These are phyloP conservation scores for Pleurotus djamor DNA, from an alignment of 768 basidiomycete species.

Conservation along the genomic window DNA sequence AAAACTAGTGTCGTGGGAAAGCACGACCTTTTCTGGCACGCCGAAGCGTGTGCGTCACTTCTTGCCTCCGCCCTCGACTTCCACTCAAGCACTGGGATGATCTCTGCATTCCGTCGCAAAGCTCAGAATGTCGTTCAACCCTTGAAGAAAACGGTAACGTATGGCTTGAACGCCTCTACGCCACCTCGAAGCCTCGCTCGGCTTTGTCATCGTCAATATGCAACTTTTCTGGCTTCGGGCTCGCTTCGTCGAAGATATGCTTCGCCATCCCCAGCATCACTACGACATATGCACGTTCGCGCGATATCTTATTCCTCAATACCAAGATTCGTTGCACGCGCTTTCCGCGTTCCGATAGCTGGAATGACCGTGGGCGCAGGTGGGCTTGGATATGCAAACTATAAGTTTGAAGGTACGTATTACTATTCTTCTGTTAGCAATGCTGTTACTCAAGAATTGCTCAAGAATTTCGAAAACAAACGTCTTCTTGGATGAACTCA, in stretches of 20 bases:
- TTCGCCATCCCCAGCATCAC: conserved; percentile 32
- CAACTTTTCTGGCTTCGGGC: conserved; percentile 54
- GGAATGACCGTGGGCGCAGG: conserved; percentile 90
- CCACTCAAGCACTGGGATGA: conserved; percentile 27
- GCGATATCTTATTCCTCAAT: conserved; percentile 86
- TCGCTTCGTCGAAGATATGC: conserved; percentile 50
- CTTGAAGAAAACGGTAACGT: conserved; percentile 48
- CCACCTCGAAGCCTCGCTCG: conserved; percentile 27
- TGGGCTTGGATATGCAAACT: conserved; percentile 91
- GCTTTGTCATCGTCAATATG: conserved; percentile 55
- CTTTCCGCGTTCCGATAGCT: conserved; percentile 86
- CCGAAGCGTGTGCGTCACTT: background rate
- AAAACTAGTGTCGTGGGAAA: no score
- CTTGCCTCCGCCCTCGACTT: background rate
- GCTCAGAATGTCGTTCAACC: conserved; percentile 23
- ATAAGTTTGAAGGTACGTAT: conserved; percentile 88
- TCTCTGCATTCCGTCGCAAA: conserved; percentile 39
- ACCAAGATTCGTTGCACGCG: conserved; percentile 84
- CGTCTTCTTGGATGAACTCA: conserved; percentile 61
- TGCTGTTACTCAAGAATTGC: background rate
- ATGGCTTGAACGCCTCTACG: conserved; percentile 47
- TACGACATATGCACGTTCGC: conserved; percentile 71
- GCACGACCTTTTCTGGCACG: background rate
- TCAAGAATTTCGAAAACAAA: conserved; percentile 64
- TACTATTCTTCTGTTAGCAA: background rate